A percentile compares a stretch with the other conserved stretches of the same genome.
phyloP scores from a whole-genome alignment of 2,329 filamentous ascomycete genomes.

The Aspergillus tamarii region DNA sequence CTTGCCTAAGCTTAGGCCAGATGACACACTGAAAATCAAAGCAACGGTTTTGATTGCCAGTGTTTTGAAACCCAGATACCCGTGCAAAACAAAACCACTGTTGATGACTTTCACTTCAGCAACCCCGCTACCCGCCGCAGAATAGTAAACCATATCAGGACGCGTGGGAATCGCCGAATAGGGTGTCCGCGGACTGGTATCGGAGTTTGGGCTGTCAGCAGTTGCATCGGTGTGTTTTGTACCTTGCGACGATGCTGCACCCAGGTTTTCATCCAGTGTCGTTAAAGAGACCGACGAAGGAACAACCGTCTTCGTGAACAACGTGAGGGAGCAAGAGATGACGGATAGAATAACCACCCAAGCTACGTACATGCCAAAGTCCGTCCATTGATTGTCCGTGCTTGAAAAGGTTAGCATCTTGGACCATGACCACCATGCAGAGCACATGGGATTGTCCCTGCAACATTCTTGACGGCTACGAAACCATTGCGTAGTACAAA shows the following conservation, averaged over 20 bases:
- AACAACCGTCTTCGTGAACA: conserved; percentile 91
- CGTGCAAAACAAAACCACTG: conserved; percentile 96
- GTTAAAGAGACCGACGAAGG: conserved; percentile 84
- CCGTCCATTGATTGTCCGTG: conserved; percentile 62
- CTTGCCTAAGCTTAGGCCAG: conserved; percentile 90
- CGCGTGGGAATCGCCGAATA: conserved; percentile 35
- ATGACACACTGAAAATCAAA: conserved; percentile 85
- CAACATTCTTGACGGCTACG: conserved; percentile 72
- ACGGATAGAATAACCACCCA: conserved; percentile 72
- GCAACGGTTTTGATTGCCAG: conserved; percentile 82
- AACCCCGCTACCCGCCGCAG: conserved; percentile 92
- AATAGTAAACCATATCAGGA: conserved; percentile 89
- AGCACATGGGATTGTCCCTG: conserved; percentile 56
- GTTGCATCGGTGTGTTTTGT: conserved; percentile 49
- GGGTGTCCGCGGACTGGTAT: conserved; percentile 44
- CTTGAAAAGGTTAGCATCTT: conserved; percentile 60
- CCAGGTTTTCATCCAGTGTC: conserved; percentile 91
- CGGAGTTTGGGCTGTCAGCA: conserved; percentile 46
- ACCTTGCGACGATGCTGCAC: conserved; percentile 60
- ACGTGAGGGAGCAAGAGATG: conserved; percentile 75
- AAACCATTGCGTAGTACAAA: conserved; percentile 75
- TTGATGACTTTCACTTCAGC: conserved; percentile 97
- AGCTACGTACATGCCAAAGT: conserved; percentile 75
- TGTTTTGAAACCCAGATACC: conserved; percentile 87
- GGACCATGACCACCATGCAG: conserved; percentile 68